phyloP scores from a whole-genome alignment of 108 stramenopile genomes.

The Fragilariopsis cylindrus region DNA sequence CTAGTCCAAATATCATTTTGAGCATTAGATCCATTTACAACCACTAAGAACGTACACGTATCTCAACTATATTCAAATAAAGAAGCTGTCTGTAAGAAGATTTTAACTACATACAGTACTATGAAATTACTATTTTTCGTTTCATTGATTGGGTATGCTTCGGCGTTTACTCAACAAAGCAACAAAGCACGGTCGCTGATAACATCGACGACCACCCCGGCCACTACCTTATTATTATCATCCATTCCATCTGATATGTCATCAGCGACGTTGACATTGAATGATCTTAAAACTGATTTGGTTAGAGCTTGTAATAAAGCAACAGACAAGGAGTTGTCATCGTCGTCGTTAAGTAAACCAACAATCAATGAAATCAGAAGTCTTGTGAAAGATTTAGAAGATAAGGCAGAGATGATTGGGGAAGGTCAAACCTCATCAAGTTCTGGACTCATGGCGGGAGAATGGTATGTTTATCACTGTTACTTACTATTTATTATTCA shows the following conservation, averaged over 20 bases:
- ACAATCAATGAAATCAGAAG: conserved; percentile 25
- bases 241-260: conserved; percentile 17
- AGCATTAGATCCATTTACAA: no score
- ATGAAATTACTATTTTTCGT: background rate
- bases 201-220: background rate
- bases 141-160: background rate
- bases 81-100: no score
- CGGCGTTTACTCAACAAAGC: background rate
- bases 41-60: no score
- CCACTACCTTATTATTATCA: conserved; percentile 2
- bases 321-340: background rate
- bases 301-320: conserved; percentile 14
- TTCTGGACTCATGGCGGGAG: conserved; percentile 64
- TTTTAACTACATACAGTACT: no score
- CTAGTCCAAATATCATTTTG: no score
- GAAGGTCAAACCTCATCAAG: conserved; percentile 66
- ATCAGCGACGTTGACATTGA: background rate
- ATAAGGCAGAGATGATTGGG: conserved; percentile 32
- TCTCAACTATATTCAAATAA: no score
- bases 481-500: background rate
- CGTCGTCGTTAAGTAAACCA: conserved; percentile 19
- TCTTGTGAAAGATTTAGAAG: conserved; percentile 35
- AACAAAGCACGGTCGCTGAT: no score
- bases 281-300: conserved; percentile 32
- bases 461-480: conserved; percentile 50